A percentile compares a stretch with the other conserved stretches of the same genome.
Conservation (phyloP, 2,329 filamentous ascomycete species). For the Alternaria solani region DNA sequence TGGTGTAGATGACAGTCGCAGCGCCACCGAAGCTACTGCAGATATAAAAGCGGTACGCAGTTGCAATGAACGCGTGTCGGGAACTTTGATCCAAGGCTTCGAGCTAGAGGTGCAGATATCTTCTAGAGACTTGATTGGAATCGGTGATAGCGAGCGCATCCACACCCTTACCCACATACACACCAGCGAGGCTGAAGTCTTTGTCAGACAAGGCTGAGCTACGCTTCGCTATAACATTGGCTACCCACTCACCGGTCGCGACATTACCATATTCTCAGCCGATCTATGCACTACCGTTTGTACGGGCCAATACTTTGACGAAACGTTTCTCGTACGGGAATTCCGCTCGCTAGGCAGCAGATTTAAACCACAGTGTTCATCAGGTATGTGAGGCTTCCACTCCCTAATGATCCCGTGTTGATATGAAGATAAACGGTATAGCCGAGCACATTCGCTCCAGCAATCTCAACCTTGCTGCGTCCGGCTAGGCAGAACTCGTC, state of each 20-base stretch:
- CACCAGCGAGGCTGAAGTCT: conserved; percentile 20
- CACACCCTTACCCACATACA: conserved; percentile 4
- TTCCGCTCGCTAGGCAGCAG: conserved; percentile 22
- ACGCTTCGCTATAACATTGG: conserved; percentile 16
- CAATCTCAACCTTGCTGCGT: conserved; percentile 15
- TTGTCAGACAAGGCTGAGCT: conserved; percentile 24
- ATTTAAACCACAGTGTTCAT: conserved; percentile 15
- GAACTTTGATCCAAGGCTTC: background rate
- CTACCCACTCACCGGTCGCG: conserved; percentile 24
- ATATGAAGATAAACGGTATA: conserved; percentile 4
- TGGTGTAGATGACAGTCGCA: conserved; percentile 1
- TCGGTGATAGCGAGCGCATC: conserved; percentile 11
- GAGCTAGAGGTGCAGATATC: background rate
- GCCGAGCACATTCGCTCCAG: background rate
- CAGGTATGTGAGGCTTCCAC: conserved; percentile 14
- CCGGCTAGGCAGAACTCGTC: conserved; percentile 6
- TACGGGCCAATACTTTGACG: conserved; percentile 16
- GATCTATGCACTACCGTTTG: conserved; percentile 1
- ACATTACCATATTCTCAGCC: conserved; percentile 9
- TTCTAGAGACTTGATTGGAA: background rate
- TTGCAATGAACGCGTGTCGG: background rate
- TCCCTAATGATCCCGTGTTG: conserved; percentile 1
- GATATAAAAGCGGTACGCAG: conserved; percentile 13
- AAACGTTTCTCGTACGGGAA: conserved; percentile 7
- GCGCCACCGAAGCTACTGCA: conserved; percentile 5